Percentiles rank a stretch among this genome's conserved stretches.
These are phyloP conservation scores for Dalechampia spathulata DNA, from an alignment of 441 rosid genomes.

Conservation along the genomic window DNA sequence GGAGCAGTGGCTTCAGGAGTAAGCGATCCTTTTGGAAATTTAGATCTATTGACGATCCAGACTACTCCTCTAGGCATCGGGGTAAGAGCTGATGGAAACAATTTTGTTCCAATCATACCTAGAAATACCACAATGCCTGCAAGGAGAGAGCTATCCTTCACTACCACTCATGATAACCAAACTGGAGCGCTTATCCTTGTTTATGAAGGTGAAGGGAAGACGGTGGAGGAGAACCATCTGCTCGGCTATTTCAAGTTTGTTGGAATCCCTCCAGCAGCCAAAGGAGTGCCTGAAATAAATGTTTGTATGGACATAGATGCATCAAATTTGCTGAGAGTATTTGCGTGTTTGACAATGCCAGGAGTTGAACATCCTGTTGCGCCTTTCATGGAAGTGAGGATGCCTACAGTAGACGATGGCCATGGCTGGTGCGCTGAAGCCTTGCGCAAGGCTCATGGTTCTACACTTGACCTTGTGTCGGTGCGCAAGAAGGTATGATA, in stretches of 20 bases:
- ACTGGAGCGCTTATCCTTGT: slow-evolving; percentile 59
- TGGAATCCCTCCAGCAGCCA: slow-evolving; percentile 60
- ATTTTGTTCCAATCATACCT: slow-evolving; percentile 54
- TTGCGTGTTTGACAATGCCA: slow-evolving; percentile 58
- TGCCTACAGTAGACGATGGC: slow-evolving; percentile 91
- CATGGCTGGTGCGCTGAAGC: slow-evolving; percentile 84
- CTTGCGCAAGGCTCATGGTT: slow-evolving; percentile 45
- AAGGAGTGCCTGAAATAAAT: slow-evolving; percentile 73
- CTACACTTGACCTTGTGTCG: slow-evolving; percentile 47
- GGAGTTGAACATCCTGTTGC: slow-evolving; percentile 44
- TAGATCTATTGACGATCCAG: slow-evolving; percentile 79
- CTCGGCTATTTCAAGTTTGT: slow-evolving; percentile 76
- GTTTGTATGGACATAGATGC: slow-evolving; percentile 89
- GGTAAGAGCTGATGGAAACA: slow-evolving; percentile 48
- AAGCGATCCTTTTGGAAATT: slow-evolving; percentile 66
- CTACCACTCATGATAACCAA: slow-evolving; percentile 63
- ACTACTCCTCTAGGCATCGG: slow-evolving; percentile 65
- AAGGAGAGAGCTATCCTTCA: slow-evolving; percentile 52
- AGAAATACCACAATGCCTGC: slow-evolving; percentile 70
- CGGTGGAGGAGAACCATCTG: slow-evolving; percentile 61
- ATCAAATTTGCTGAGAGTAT: slow-evolving; percentile 47
- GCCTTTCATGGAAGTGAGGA: slow-evolving; percentile 71
- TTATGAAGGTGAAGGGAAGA: slow-evolving; percentile 76
- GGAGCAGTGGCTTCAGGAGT: slow-evolving; percentile 87
- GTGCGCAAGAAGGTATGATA: slow-evolving; percentile 49